These are phyloP conservation scores for Lichenothelia convexa DNA, from an alignment of 495 filamentous ascomycete species.

Conservation along the genomic window DNA sequence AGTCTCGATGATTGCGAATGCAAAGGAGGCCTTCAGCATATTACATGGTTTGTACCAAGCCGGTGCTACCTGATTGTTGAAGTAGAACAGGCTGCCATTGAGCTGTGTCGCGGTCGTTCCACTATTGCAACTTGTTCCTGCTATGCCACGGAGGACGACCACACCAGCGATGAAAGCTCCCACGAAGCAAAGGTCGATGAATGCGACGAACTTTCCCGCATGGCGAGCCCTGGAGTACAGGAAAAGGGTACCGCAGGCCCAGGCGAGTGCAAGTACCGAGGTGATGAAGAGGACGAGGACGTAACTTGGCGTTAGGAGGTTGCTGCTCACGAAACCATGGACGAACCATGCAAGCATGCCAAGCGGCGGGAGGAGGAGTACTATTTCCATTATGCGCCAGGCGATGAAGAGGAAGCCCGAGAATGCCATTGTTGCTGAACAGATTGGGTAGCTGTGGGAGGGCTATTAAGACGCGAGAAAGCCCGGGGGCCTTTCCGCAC, in stretches of 20 bases:
- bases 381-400: slow-evolving; percentile 64
- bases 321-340: slow-evolving; percentile 46
- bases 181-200: slow-evolving; percentile 65
- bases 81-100: slow-evolving; percentile 40
- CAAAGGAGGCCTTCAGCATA: slow-evolving; percentile 78
- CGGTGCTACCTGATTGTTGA: slow-evolving; percentile 29
- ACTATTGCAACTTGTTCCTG: slow-evolving; percentile 46
- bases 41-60: slow-evolving; percentile 55
- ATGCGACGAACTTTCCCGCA: slow-evolving; percentile 56
- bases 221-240: slow-evolving; percentile 51
- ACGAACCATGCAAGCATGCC: slow-evolving; percentile 85
- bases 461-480: no score
- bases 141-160: slow-evolving; percentile 55
- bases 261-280: slow-evolving; percentile 58
- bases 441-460: no score
- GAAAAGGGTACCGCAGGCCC: slow-evolving; percentile 67
- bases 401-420: slow-evolving; percentile 62
- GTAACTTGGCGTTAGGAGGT: slow-evolving; percentile 57
- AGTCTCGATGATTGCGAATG: slow-evolving; percentile 72
- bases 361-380: slow-evolving; percentile 71
- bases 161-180: slow-evolving; percentile 69
- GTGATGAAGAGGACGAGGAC: slow-evolving; percentile 87
- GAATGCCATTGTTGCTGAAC: no score
- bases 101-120: slow-evolving; percentile 15
- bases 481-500: no score